phyloP scores from a whole-genome alignment of 1,284 basidiomycete genomes.

The Ceratobasidium papillatum region DNA sequence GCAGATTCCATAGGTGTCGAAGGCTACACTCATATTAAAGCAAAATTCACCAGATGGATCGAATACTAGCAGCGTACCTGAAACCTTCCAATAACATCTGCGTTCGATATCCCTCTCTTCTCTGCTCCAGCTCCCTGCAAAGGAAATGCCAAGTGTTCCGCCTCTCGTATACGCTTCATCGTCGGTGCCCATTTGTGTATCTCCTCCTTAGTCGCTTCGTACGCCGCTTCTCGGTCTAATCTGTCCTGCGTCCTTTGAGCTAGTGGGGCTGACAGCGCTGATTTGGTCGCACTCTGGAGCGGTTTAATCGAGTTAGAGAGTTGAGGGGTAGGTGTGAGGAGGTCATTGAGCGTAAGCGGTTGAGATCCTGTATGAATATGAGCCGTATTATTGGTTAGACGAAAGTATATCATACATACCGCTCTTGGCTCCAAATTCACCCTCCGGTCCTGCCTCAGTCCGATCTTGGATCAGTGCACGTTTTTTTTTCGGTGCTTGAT shows the following conservation, averaged over 20 bases:
- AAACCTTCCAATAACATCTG: slow-evolving; percentile 82
- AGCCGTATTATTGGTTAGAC: not conserved
- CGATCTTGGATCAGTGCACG: slow-evolving; percentile 73
- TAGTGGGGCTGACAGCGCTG: slow-evolving; percentile 81
- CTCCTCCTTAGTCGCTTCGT: slow-evolving; percentile 91
- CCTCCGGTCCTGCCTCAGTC: slow-evolving; percentile 78
- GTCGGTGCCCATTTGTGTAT: slow-evolving; percentile 93
- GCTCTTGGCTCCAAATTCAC: slow-evolving; percentile 67
- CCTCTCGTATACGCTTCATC: slow-evolving; percentile 83
- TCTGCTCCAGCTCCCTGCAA: slow-evolving; percentile 72
- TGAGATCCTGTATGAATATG: slow-evolving; percentile 48
- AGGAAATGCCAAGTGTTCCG: slow-evolving; percentile 92
- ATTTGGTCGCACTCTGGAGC: slow-evolving; percentile 61
- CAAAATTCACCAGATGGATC: not conserved
- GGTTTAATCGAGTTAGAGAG: slow-evolving; percentile 76
- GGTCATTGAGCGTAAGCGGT: slow-evolving; percentile 67
- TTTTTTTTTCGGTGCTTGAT: slow-evolving; percentile 60
- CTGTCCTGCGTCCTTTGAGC: slow-evolving; percentile 88
- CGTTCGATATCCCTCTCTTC: slow-evolving; percentile 66
- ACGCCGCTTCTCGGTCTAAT: slow-evolving; percentile 92
- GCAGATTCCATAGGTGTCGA: slow-evolving; percentile 81
- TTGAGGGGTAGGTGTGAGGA: not conserved
- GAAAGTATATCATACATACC: slow-evolving; percentile 54
- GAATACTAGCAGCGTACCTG: slow-evolving; percentile 59
- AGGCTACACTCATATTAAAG: slow-evolving; percentile 57